phyloP scores from a whole-genome alignment of 2,329 filamentous ascomycete genomes.

The Trichophyton benhamiae region DNA sequence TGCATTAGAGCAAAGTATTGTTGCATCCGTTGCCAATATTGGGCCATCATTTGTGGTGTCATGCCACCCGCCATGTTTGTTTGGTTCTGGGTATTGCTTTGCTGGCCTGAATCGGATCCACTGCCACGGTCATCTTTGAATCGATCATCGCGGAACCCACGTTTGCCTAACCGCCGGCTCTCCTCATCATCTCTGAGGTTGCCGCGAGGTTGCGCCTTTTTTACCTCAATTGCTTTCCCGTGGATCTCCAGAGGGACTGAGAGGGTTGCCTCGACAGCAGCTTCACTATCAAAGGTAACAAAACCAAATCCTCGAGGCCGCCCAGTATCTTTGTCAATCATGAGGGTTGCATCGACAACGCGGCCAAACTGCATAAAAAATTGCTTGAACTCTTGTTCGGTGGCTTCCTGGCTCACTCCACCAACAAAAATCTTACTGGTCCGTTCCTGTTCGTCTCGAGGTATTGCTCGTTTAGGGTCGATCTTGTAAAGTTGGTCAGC shows the following conservation, averaged over 20 bases:
- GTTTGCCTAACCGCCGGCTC: constrained; percentile 41
- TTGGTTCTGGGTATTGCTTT: constrained; percentile 33
- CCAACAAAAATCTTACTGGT: constrained; percentile 98
- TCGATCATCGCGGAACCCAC: constrained; percentile 30
- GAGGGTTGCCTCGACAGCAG: constrained; percentile 84
- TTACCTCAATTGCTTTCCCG: constrained; percentile 93
- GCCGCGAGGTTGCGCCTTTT: constrained; percentile 89
- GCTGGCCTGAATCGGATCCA: constrained; percentile 32
- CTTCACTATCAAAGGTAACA: constrained; percentile 93
- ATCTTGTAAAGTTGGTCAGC: constrained; percentile 48
- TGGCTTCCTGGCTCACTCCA: constrained; percentile 92
- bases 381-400: constrained; percentile 87
- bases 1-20: constrained; percentile 94
- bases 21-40: constrained; percentile 98
- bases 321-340: constrained; percentile 99
- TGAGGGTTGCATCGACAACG: constrained; percentile 91
- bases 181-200: constrained; percentile 89
- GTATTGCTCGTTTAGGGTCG: constrained; percentile 93
- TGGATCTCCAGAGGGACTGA: constrained; percentile 78
- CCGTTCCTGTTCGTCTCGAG: constrained; percentile 92
- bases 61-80: constrained; percentile 47
- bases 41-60: constrained; percentile 94
- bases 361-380: constrained; percentile 96
- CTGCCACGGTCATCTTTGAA: constrained; percentile 30
- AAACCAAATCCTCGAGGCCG: constrained; percentile 92